phyloP scores from a whole-genome alignment of 2,329 filamentous ascomycete genomes.

The Fusarium sp. region DNA sequence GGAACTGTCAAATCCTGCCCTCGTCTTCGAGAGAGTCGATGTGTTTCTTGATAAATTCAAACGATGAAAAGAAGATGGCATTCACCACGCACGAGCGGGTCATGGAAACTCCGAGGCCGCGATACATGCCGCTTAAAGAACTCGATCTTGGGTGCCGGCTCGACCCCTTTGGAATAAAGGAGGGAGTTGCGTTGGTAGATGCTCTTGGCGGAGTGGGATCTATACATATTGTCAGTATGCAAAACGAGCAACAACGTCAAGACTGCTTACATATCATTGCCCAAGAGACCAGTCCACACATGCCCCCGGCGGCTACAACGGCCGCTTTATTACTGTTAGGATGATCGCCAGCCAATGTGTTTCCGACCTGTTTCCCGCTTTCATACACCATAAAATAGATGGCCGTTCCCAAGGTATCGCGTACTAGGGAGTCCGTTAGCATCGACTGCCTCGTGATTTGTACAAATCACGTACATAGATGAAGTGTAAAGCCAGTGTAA shows the following conservation, averaged over 20 bases:
- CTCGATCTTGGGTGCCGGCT: conserved; percentile 77
- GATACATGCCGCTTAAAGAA: conserved; percentile 86
- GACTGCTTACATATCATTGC: conserved; percentile 74
- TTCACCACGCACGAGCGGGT: conserved; percentile 85
- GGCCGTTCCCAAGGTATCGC: conserved; percentile 84
- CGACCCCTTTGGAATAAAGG: conserved; percentile 73
- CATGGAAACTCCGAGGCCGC: conserved; percentile 86
- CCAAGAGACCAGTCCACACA: conserved; percentile 89
- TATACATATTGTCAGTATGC: conserved; percentile 43
- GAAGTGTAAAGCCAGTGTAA: conserved; percentile 84
- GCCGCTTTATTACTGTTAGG: conserved; percentile 83
- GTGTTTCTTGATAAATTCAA: conserved; percentile 83
- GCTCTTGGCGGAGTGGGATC: conserved; percentile 82
- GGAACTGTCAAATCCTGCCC: conserved; percentile 16
- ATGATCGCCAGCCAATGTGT: conserved; percentile 77
- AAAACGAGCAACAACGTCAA: neutral
- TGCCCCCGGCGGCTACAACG: conserved; percentile 80
- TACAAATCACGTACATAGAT: conserved; percentile 72
- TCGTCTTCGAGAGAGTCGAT: conserved; percentile 67
- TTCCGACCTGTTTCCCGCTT: conserved; percentile 84
- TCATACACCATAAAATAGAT: conserved; percentile 94
- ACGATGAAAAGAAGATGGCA: conserved; percentile 90
- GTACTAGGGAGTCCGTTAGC: conserved; percentile 62
- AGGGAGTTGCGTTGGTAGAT: conserved; percentile 87
- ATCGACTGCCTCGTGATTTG: neutral